These are phyloP conservation scores for Tolypocladium inflatum DNA, from an alignment of 2,329 filamentous ascomycete species.

Conservation along the genomic window DNA sequence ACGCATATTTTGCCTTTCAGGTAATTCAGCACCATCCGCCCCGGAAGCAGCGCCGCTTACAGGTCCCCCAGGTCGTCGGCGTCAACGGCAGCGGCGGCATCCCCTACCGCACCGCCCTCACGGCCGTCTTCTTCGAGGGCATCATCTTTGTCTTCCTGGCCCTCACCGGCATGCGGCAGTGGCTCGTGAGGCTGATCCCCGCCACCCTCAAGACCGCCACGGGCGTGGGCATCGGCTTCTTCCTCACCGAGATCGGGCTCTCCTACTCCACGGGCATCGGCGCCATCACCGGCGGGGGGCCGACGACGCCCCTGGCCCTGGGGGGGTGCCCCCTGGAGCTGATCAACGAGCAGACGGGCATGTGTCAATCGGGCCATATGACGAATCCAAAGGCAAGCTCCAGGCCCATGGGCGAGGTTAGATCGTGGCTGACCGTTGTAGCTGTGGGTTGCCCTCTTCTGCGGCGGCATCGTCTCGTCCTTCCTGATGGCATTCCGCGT, in stretches of 20 bases:
- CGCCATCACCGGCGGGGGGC: conserved; percentile 59
- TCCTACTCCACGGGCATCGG: conserved; percentile 80
- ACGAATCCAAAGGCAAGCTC: conserved; percentile 56
- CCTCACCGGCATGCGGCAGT: conserved; percentile 61
- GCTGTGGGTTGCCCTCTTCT: conserved; percentile 81
- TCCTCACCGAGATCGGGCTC: conserved; percentile 54
- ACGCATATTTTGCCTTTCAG: conserved; percentile 59
- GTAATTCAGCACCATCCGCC: conserved; percentile 3
- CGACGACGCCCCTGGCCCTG: conserved; percentile 62
- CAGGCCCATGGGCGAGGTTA: neutral
- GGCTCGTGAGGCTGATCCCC: conserved; percentile 58
- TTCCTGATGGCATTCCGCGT: conserved; percentile 72
- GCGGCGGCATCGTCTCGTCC: conserved; percentile 69
- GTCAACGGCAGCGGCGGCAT: conserved; percentile 46
- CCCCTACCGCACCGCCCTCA: conserved; percentile 50
- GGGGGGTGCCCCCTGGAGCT: conserved; percentile 60
- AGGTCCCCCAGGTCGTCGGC: conserved; percentile 38
- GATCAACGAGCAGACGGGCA: conserved; percentile 33
- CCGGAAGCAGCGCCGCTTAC: neutral
- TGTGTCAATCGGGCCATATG: conserved; percentile 58
- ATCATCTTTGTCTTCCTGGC: conserved; percentile 56
- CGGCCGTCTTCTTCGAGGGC: conserved; percentile 55
- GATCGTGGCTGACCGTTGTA: conserved; percentile 15
- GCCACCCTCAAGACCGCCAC: conserved; percentile 56
- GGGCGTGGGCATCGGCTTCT: conserved; percentile 56